Evolutionary conservation across 1,139 yeast species (phyloP), one percentile per base, ranked within the genome.

Genomic region (Saccharomyces uvarum): DNA sequence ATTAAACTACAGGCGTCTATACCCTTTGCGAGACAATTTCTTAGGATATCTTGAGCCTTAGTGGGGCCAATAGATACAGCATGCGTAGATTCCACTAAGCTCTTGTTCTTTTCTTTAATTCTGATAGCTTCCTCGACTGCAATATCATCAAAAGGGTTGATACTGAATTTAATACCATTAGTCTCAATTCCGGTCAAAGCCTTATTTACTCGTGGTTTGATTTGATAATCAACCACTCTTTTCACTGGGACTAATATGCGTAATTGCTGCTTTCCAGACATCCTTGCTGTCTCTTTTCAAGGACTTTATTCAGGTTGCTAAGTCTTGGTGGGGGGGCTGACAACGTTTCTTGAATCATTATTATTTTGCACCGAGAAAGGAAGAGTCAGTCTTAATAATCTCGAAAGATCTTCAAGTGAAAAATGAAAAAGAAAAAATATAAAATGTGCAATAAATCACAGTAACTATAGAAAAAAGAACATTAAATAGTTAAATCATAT

Each of bases 81-180:
- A 69, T 91, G 97, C 60, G 93, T 85, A 53, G 77, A 75, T 61
- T 89, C 96, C 28, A 90, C 96, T 51, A 81, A 72, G n/a, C 73
- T 84, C 66, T 86, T 84, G 69, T 84, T 72, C 50, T 77, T 77
- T 65, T 88, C 93, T 65, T 81, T 83, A 62, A 93, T 78, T 64
- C 86, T 80, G 52, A 91, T 77, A 2, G 98, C 95, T 72, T 93
- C 99, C 73, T 93, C 99, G 54, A 83, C 77, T 32, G 99, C 99
- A 69, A 93, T 93, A 73, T 93, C 99, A 74, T 96, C 95, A 73
- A 93, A 93, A 54, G 99, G 99, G 71, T 93, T 93, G 72, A 93
- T 89, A 68, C 91, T 83, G 77, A 86, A 90, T 75, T 91, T 91
- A 63, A 89, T 90, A 55, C 97, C 97, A 62, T 87, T 82, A 56